Evolutionary conservation across 2,329 filamentous ascomycete species (phyloP), one percentile per base, ranked within the genome.

Genomic region (Monosporascus sp.): DNA sequence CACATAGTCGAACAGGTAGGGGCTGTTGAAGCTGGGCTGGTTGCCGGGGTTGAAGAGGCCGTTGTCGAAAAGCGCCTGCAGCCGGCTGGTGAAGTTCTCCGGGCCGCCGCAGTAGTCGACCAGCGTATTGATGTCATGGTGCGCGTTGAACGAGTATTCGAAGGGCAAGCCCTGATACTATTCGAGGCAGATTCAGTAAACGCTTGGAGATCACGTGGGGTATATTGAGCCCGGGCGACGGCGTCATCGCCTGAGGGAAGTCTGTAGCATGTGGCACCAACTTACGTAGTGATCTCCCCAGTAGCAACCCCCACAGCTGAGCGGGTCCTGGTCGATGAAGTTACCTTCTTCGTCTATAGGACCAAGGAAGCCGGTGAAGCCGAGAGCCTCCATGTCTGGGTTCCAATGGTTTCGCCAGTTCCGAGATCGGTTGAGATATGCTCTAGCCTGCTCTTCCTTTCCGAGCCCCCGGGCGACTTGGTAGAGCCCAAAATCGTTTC

Each of bases 331-430:
- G 1, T 70, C 60, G 8, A 72, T 61, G 59, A 85, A 82, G 5
- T 20, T 77, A 50, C 50, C 83, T 70, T 66, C 80, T 67, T 61
- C 72, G 73, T 54, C 70, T 54, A 82, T 76, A 0, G 87, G 86
- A 0, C 84, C 85, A 5, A 89, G 70, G 64, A 89, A 89, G 0
- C 86, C 86, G 0, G 71, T 77, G 67, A 86, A 87, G 4, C 78
- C 79, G 0, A 86, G 73, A 0, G 81, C 81, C 1, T 72, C 74
- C 45, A 82, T 76, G 47, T 79, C 65, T 0, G 77, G 64, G 64
- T 89, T 85, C 85, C 85, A 90, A 58, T 89, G 85, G 62, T 88
- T 88, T 17, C 82, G 77, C 87, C 87, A 90, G 61, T 88, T 85
- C 9, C 78, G 74, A 1, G 83, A 86, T 8, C 86, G 79, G 46